Evolutionary conservation across 2,329 filamentous ascomycete genomes (phyloP), one percentile per base, ranked within the genome.

Genomic region (Aschersonia sp.): DNA sequence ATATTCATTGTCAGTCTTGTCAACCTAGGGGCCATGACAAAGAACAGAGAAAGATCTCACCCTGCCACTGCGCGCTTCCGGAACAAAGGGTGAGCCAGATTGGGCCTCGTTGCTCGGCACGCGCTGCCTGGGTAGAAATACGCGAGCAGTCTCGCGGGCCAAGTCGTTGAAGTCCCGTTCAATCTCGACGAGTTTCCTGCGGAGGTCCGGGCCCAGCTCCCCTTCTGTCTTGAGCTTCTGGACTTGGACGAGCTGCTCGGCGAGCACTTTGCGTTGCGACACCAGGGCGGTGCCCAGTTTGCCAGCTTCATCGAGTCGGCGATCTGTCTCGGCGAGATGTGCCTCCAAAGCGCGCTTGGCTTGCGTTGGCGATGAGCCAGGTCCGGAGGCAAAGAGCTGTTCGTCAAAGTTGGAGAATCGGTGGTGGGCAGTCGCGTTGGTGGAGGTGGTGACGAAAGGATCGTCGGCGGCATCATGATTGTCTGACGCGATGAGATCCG

Each of bases 161-260:
- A 97, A 82, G 60, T 96, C 89, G 62, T 94, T 91, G 68, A 94
- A 97, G 59, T 98, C 92, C 63, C 80, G 86, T 64, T 98, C 92
- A 51, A 98, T 80, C 53, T 94, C 89, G 10, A 80, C 74, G 47
- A 98, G 75, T 65, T 85, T 89, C 58, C 84, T 77, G 51, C 85
- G 85, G 57, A 98, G 70, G 54, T 95, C 89, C 3, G 85, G 80
- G 0, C 83, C 82, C 46, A 97, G 79, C 52, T 95, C 85, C 30
- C 78, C 79, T 55, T 92, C 85, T 43, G 77, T 73, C 58, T 88
- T 75, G 51, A 86, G 72, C 59, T 82, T 79, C 57, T 94, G 86
- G 3, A 98, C 82, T 59, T 97, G 89, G 56, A 82, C 81, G 50
- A 98, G 67, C 55, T 85, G 82, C 43, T 94, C 85, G 43, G 80